Percentiles rank a stretch among this genome's conserved stretches.
Conservation (phyloP, 2,329 filamentous ascomycete genomes). For the Westerdykella sp. region DNA sequence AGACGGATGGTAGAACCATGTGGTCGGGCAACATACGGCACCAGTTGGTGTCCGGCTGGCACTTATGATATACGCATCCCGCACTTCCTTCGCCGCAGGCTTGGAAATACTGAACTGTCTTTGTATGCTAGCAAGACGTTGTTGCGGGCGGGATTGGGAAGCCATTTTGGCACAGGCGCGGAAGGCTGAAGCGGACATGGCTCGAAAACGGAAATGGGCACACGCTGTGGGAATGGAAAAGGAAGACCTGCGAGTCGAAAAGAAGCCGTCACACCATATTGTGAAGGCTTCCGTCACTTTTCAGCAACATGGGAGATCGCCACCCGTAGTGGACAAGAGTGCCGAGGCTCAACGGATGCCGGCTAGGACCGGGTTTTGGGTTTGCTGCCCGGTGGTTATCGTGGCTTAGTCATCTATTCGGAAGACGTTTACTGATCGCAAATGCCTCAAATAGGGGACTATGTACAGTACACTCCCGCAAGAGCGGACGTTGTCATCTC, state of each 20-base stretch:
- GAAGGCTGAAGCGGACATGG: constrained; percentile 29
- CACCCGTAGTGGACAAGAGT: constrained; percentile 16
- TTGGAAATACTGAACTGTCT: constrained; percentile 33
- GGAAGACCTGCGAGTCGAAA: constrained; percentile 15
- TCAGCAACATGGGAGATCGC: constrained; percentile 10
- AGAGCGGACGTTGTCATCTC: too few relatives aligned
- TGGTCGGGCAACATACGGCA: constrained; percentile 53
- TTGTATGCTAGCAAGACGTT: constrained; percentile 33
- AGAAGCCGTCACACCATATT: constrained; percentile 22
- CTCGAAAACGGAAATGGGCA: neutral
- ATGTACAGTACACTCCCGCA: neutral
- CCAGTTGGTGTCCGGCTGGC: constrained; percentile 83
- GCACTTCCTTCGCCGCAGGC: constrained; percentile 56
- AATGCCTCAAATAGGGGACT: too few relatives aligned
- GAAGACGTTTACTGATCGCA: neutral
- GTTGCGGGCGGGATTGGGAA: constrained; percentile 25
- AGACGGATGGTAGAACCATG: neutral
- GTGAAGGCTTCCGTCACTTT: constrained; percentile 17
- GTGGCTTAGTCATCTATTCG: neutral
- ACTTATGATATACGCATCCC: constrained; percentile 90
- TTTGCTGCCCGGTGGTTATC: constrained; percentile 5
- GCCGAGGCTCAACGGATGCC: constrained; percentile 23
- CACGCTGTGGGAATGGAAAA: neutral
- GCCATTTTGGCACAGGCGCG: constrained; percentile 32
- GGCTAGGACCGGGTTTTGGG: constrained; percentile 21